Conservation (phyloP, 2,329 filamentous ascomycete species). For the Magnaporthales sp. region DNA sequence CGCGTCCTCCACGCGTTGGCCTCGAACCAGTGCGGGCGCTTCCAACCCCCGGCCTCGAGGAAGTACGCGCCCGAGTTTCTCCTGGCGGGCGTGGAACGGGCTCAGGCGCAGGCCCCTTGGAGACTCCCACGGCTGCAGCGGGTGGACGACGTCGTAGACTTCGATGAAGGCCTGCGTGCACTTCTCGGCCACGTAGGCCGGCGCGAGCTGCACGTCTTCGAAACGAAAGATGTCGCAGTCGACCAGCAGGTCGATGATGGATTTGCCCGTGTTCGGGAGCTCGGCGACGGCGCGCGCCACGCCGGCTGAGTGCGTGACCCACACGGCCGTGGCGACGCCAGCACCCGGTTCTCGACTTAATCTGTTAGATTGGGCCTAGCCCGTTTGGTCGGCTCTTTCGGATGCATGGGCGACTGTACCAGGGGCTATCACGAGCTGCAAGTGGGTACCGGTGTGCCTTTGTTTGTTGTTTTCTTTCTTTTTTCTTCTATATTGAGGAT, state of each 20-base stretch:
- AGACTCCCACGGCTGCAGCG: slow-evolving; percentile 45
- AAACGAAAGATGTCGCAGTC: slow-evolving; percentile 54
- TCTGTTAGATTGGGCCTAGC: too few relatives aligned
- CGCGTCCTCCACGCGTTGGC: slow-evolving; percentile 55
- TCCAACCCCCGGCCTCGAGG: slow-evolving; percentile 52
- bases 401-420: too few relatives aligned
- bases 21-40: slow-evolving; percentile 55
- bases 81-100: slow-evolving; percentile 46
- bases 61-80: slow-evolving; percentile 47
- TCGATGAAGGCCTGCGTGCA: slow-evolving; percentile 54
- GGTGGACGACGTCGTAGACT: slow-evolving; percentile 57
- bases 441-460: too few relatives aligned
- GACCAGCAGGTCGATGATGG: slow-evolving; percentile 40
- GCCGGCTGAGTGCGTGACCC: slow-evolving; percentile 58
- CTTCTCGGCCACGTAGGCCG: slow-evolving; percentile 47
- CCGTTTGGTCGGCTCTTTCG: too few relatives aligned
- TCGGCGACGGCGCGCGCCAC: slow-evolving; percentile 53
- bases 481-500: too few relatives aligned
- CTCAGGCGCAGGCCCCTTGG: slow-evolving; percentile 50
- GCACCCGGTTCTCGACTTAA: too few relatives aligned
- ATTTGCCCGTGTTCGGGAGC: slow-evolving; percentile 45
- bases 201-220: slow-evolving; percentile 49
- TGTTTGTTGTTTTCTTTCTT: too few relatives aligned
- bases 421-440: too few relatives aligned
- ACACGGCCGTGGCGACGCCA: slow-evolving; percentile 57